Evolutionary conservation across 768 basidiomycete genomes (phyloP), one percentile per base, ranked within the genome.

Genomic region (Scleroderma bovista): DNA sequence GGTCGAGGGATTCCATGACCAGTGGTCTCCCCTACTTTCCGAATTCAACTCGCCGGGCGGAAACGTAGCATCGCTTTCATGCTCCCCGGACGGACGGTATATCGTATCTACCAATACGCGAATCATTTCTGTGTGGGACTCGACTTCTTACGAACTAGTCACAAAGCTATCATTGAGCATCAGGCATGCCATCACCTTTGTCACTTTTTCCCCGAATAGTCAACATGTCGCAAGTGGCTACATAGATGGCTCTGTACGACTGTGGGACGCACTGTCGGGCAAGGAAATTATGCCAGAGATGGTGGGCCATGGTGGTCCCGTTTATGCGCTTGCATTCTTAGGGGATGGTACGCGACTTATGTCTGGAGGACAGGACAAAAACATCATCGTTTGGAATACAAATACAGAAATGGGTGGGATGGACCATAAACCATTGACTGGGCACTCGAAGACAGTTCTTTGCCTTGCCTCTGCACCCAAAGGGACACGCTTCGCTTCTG

Each of bases 301-400:
- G 43, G 22, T 50, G 20, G 51, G 51, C 3, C 67, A 69, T 22
- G 44, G 19, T 16, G 58, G 39, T 2, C 31, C 57, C 1, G 51
- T 69, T 34, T 66, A 57, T 39, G 52, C 46, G 2, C 61, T 69
- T 7, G 69, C 43, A 8, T 69, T 67, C 44, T 70, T 68, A 8
- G 55, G 49, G 34, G 63, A 69, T 41, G 66, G 48, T 3, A 51
- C 6, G 11, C 32, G 45, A 24, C 51, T 66, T 13, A 57, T 66
- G 15, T 66, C 65, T 5, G 62, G 51, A 2, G 65, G 63, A 3
- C 51, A 57, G 19, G 60, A 65, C 38, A 52, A 56, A 38, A 59
- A 56, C 19, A 60, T 68, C 50, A 22, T 64, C 36, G 16, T 64
- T 19, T 68, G 65, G 66, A 50, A 66, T 26, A 38, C 44, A 4